phyloP scores from a whole-genome alignment of 1,139 yeast species.

The Blastobotrys capitulatus region DNA sequence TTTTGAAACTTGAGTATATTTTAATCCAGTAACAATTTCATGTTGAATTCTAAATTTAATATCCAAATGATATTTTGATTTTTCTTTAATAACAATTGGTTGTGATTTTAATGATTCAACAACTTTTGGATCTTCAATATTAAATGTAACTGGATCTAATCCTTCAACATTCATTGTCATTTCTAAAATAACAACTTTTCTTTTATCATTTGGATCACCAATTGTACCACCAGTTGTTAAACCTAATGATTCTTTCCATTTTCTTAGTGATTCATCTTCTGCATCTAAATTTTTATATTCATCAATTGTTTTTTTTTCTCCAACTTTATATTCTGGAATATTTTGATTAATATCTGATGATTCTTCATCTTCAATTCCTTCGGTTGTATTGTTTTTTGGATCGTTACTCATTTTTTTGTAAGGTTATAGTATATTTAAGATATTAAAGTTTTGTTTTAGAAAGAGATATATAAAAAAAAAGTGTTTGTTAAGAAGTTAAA shows the following conservation, averaged over 20 bases:
- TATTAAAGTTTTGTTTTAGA: neutral
- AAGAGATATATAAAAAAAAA: neutral
- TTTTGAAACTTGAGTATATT: constrained; percentile 78
- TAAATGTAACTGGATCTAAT: constrained; percentile 42
- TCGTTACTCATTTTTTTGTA: constrained; percentile 5
- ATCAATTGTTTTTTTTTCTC: constrained; percentile 79
- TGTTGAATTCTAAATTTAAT: constrained; percentile 83
- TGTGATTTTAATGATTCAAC: constrained; percentile 43
- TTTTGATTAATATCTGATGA: neutral
- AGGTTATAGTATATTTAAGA: neutral
- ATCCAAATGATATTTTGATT: constrained; percentile 63
- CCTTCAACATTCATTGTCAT: constrained; percentile 68
- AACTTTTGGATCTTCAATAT: constrained; percentile 47
- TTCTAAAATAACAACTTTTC: constrained; percentile 75
- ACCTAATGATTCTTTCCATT: constrained; percentile 92
- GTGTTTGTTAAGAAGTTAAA: neutral
- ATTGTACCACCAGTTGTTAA: constrained; percentile 42
- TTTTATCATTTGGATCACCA: constrained; percentile 56
- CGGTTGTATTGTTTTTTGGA: neutral
- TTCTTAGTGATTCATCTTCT: constrained; percentile 83
- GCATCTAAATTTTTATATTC: constrained; percentile 81
- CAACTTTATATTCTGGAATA: constrained; percentile 51
- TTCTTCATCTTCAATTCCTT: neutral
- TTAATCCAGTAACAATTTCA: constrained; percentile 85
- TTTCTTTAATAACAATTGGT: constrained; percentile 72